These are phyloP conservation scores for Hypoxylon sp. DNA, from an alignment of 2,329 filamentous ascomycete genomes.

Conservation along the genomic window DNA sequence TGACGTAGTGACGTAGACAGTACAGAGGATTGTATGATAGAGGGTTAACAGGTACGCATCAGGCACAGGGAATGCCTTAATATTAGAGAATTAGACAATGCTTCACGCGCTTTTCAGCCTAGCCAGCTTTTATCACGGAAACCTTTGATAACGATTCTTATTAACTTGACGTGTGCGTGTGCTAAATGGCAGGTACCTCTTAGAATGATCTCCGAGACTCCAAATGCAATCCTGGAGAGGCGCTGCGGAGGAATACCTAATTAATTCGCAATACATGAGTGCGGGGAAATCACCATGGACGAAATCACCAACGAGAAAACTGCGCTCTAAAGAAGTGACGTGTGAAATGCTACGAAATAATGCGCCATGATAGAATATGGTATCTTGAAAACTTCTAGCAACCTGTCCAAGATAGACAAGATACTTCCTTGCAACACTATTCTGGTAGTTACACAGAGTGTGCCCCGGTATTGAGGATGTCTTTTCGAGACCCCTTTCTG, in stretches of 20 bases:
- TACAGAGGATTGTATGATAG: constrained; percentile 22
- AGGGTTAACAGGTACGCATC: constrained; percentile 19
- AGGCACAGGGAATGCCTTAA: constrained; percentile 24
- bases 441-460: no score
- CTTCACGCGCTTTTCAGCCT: neutral
- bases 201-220: neutral
- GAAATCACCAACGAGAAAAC: no score
- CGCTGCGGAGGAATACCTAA: no score
- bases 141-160: neutral
- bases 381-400: no score
- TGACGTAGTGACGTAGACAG: constrained; percentile 38
- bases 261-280: no score
- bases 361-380: no score
- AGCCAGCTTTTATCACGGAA: neutral
- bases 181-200: neutral
- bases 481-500: neutral
- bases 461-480: neutral
- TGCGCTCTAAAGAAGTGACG: no score
- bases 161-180: neutral
- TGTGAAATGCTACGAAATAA: no score
- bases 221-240: neutral
- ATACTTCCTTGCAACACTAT: no score
- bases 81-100: constrained; percentile 27
- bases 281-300: no score
- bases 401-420: no score